Base-by-base conservation (phyloP, 2,329 filamentous ascomycete genomes). In the Neoscytalidium dimidiatum region DNA sequence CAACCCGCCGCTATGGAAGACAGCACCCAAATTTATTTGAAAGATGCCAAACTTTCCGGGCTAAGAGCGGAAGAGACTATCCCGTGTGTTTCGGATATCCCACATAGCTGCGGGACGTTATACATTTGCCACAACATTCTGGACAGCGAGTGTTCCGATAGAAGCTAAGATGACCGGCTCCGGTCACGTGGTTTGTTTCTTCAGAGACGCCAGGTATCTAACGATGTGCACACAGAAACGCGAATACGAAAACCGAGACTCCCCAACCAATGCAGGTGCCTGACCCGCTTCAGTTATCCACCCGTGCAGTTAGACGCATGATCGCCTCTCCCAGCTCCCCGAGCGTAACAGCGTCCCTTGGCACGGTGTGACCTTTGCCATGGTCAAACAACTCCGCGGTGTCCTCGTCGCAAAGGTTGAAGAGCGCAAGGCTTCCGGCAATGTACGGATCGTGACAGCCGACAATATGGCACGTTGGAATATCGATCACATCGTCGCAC, bases 331-430 rank as follows among this genome's bases (percentile, higher is more conserved):
- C 69, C 6, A 75, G 67, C 66, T 75, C 73, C 53, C 73, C 69
- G 8, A 75, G 65, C 58, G 71, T 73, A 78, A 69, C 61, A 35
- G 69, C 71, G 35, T 70, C 69, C 43, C 73, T 70, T 0, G 87
- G 87, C 4, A 89, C 77, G 0, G 85, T 88, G 70, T 90, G 87
- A 0, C 87, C 87, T 69, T 88, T 88, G 4, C 85, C 87, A 67
- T 88, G 86, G 68, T 90, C 87, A 66, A 89, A 89, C n/a, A 89
- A 79, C 35, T 82, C 79, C 0, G 86, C 86, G 1, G 77, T 83
- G 65, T 89, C 86, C 0, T 81, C 82, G 52, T 88, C 84, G 68
- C 86, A 90, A 26, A 88, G 80, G 68, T 87, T 86, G 75, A 84
- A 88, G 3, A 89, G 79, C 0, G 86, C 85, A 77, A 88, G 81